These are phyloP conservation scores for Collybia sordida DNA, from an alignment of 768 basidiomycete species.

Conservation along the genomic window DNA sequence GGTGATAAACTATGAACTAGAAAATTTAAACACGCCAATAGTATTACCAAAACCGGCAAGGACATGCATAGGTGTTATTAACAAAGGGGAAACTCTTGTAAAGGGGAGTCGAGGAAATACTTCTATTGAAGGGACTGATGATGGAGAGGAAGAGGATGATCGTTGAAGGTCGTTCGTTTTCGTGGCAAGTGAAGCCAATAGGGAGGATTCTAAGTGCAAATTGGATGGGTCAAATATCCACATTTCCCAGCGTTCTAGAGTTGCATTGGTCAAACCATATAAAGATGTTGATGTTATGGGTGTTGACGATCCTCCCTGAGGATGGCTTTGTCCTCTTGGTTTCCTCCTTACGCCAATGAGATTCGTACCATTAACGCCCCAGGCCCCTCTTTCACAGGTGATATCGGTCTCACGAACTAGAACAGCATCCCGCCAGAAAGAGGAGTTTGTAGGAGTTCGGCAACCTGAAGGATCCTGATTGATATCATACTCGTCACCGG, in stretches of 20 bases:
- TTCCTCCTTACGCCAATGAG: slow-evolving; percentile 73
- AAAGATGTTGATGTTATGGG: slow-evolving; percentile 11
- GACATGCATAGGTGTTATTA: slow-evolving; percentile 46
- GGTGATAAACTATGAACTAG: slow-evolving; percentile 4
- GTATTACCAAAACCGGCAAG: slow-evolving; percentile 83
- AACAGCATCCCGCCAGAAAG: slow-evolving; percentile 60
- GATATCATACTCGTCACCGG: slow-evolving; percentile 40
- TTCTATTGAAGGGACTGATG: slow-evolving; percentile 20
- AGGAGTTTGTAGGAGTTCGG: slow-evolving; percentile 34
- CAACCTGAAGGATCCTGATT: slow-evolving; percentile 26
- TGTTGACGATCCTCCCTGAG: slow-evolving; percentile 17
- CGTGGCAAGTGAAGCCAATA: slow-evolving; percentile 46
- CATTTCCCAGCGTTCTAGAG: slow-evolving; percentile 79
- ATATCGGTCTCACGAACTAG: slow-evolving; percentile 54
- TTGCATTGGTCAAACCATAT: slow-evolving; percentile 58
- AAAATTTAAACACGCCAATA: slow-evolving; percentile 55
- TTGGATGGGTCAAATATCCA: slow-evolving; percentile 72
- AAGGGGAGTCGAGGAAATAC: slow-evolving; percentile 67
- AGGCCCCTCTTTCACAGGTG: slow-evolving; percentile 73
- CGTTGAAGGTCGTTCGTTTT: slow-evolving; percentile 13
- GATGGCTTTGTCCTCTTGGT: slow-evolving; percentile 42
- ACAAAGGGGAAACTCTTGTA: slow-evolving; percentile 68
- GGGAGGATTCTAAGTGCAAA: slow-evolving; percentile 46
- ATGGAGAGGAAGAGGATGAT: slow-evolving; percentile 19
- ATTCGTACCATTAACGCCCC: slow-evolving; percentile 61